Conservation (phyloP, 192 early-diverging fungal species). For the Coemansia sp. region DNA sequence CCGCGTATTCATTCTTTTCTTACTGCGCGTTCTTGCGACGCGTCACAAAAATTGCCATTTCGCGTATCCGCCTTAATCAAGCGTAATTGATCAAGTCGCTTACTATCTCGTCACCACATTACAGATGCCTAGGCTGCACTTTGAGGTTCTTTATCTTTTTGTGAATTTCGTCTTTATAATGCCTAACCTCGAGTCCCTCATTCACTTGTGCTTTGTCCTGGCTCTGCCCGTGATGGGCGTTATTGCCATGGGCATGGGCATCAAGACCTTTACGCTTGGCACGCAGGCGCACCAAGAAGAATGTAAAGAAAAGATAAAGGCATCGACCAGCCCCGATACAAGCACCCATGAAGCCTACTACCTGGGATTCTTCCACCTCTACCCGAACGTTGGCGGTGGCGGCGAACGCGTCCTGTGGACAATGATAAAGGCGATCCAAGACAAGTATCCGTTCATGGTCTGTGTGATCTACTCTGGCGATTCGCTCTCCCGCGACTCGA, state of each 20-base stretch:
- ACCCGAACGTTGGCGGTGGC: slow-evolving; percentile 89
- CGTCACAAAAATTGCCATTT: not conserved
- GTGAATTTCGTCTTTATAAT: not conserved
- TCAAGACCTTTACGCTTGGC: slow-evolving; percentile 32
- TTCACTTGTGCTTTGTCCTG: slow-evolving; percentile 22
- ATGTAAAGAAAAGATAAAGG: not conserved
- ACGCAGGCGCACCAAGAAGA: slow-evolving; percentile 25
- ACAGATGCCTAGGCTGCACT: not conserved
- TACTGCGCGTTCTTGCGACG: slow-evolving; percentile 11
- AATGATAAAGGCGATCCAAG: slow-evolving; percentile 76
- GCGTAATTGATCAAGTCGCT: not conserved
- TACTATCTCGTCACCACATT: not conserved
- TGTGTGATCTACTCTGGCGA: slow-evolving; percentile 85
- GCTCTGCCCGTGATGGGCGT: slow-evolving; percentile 20
- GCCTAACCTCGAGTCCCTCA: slow-evolving; percentile 15
- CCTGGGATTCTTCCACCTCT: slow-evolving; percentile 92
- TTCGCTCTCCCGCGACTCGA: slow-evolving; percentile 51
- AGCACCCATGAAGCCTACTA: slow-evolving; percentile 45
- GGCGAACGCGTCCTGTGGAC: slow-evolving; percentile 98
- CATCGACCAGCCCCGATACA: slow-evolving; percentile 21
- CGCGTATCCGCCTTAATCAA: not conserved
- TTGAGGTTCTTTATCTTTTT: not conserved
- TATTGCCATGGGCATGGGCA: slow-evolving; percentile 10
- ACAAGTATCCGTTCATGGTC: slow-evolving; percentile 62
- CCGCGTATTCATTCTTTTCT: not conserved